Percentiles rank a stretch among this genome's conserved stretches.
phyloP scores from a whole-genome alignment of 352 stramenopile genomes.

The Phytophthora citricola region DNA sequence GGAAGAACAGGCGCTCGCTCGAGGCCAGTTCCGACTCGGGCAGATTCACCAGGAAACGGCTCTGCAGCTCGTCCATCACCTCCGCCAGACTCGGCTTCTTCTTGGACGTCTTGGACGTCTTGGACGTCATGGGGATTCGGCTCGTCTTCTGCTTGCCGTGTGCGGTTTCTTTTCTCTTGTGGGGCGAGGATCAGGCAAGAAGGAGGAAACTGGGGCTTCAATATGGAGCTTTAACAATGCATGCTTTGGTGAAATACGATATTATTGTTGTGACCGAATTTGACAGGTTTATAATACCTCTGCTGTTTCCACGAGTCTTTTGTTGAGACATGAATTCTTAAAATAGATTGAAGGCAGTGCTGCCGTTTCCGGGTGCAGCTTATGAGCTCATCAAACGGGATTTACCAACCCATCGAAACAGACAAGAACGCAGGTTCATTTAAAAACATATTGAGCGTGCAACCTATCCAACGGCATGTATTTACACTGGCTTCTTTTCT shows the following conservation, averaged over 20 bases:
- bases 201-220: conserved; percentile 16
- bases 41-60: conserved; percentile 95
- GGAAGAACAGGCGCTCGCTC: conserved; percentile 96
- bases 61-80: conserved; percentile 96
- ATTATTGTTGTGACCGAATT: neutral
- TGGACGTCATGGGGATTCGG: conserved; percentile 29
- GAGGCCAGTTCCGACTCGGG: conserved; percentile 90
- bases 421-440: neutral
- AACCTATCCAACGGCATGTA: conserved; percentile 2
- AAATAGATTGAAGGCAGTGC: conserved; percentile 4
- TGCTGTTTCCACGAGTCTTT: neutral
- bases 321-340: neutral
- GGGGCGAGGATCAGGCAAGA: conserved; percentile 7
- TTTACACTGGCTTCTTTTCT: conserved; percentile 25
- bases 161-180: conserved; percentile 44
- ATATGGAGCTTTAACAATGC: conserved; percentile 12
- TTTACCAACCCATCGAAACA: conserved; percentile 9
- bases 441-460: no score
- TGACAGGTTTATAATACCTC: neutral
- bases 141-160: conserved; percentile 29
- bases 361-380: neutral
- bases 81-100: conserved; percentile 81
- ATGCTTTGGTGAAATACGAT: conserved; percentile 6
- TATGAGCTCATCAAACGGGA: conserved; percentile 7
- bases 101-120: conserved; percentile 40